A percentile compares a stretch with the other conserved stretches of the same genome.
Conservation (phyloP, 2,329 filamentous ascomycete genomes). For the Diaporthe ilicicola region DNA sequence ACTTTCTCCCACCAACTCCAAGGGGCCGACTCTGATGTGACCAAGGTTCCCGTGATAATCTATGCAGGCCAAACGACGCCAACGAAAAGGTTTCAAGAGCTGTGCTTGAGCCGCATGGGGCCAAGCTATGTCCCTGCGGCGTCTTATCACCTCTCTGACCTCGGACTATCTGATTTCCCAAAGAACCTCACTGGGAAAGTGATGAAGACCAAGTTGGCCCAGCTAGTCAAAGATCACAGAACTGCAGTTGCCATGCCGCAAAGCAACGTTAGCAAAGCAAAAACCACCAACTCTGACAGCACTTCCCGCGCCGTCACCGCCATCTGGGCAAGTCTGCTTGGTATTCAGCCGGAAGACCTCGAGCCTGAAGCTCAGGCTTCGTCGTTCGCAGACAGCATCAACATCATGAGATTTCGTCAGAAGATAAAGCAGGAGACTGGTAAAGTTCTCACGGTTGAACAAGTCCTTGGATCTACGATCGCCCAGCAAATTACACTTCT, state of each 20-base stretch:
- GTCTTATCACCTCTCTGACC: constrained; percentile 8
- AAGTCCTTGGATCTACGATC: background rate
- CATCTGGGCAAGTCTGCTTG: constrained; percentile 7
- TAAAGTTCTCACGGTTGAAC: background rate
- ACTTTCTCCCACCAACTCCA: background rate
- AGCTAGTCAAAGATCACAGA: background rate
- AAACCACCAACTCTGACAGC: background rate
- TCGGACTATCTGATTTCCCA: background rate
- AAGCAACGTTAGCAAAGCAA: background rate
- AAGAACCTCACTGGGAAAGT: constrained; percentile 5
- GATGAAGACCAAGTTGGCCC: background rate
- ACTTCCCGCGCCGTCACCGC: background rate
- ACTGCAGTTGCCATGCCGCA: background rate
- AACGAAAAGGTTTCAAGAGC: background rate
- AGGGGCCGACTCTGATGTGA: background rate
- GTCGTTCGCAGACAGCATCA: constrained; percentile 1
- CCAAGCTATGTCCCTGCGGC: constrained; percentile 15
- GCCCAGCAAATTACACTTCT: background rate
- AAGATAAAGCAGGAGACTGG: constrained; percentile 6
- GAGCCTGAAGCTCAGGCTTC: background rate
- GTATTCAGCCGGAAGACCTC: background rate
- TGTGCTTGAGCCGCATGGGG: background rate
- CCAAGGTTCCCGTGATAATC: constrained; percentile 1
- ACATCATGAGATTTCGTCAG: constrained; percentile 11
- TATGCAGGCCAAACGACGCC: constrained; percentile 4